Percentiles rank a stretch among this genome's conserved stretches.
These are phyloP conservation scores for Metschnikowia bowlesiae DNA, from an alignment of 805 yeast species.

Conservation along the genomic window DNA sequence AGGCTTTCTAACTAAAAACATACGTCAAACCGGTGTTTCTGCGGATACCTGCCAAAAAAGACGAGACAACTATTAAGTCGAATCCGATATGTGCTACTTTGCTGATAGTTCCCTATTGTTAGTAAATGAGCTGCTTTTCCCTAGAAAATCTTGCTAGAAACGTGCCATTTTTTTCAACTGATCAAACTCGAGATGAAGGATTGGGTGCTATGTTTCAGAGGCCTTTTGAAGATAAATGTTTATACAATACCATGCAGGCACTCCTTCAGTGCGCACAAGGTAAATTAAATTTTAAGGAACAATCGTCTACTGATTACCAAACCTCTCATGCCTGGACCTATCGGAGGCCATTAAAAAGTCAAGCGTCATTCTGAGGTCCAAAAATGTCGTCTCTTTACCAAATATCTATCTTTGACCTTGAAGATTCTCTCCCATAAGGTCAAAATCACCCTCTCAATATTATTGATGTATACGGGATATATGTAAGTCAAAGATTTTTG, in stretches of 20 bases:
- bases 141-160: not conserved
- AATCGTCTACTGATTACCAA: not conserved
- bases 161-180: not conserved
- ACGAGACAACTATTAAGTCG: conserved; percentile 60
- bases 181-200: not conserved
- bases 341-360: too few species aligned
- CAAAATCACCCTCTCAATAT: not conserved
- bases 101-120: conserved; percentile 16
- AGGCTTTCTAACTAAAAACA: conserved; percentile 2
- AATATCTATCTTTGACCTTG: not conserved
- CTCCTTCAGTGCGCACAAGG: not conserved
- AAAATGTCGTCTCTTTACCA: not conserved
- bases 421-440: not conserved
- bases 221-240: not conserved
- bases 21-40: conserved; percentile 61
- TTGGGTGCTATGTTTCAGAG: not conserved
- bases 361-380: not conserved
- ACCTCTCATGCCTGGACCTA: not conserved
- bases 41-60: conserved; percentile 48
- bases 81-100: conserved; percentile 54
- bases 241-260: not conserved
- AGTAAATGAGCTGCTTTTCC: not conserved
- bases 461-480: not conserved
- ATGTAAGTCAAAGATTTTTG: not conserved
- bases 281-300: not conserved